These are phyloP conservation scores for Durotheca rogersii DNA, from an alignment of 495 filamentous ascomycete genomes.

Conservation along the genomic window DNA sequence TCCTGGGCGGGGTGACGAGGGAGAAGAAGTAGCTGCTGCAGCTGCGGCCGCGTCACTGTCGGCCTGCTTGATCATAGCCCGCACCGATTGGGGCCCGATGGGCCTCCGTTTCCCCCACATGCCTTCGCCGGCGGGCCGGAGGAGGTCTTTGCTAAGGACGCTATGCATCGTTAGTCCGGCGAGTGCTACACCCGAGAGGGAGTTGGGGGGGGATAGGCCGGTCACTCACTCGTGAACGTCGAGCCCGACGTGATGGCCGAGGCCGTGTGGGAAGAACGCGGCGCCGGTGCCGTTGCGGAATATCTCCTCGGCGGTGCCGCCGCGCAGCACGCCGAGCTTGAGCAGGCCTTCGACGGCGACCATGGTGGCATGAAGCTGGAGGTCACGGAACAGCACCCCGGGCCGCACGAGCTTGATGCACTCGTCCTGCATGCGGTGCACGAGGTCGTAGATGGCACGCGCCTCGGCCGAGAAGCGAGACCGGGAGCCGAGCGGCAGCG, in stretches of 20 bases:
- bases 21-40: background rate
- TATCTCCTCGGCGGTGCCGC: conserved; percentile 63
- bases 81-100: conserved; percentile 33
- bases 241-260: conserved; percentile 86
- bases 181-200: too few relatives aligned
- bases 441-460: conserved; percentile 68
- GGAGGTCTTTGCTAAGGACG: conserved; percentile 35
- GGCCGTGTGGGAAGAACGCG: conserved; percentile 89
- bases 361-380: conserved; percentile 69
- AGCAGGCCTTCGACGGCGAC: conserved; percentile 72
- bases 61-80: conserved; percentile 39
- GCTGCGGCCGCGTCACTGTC: conserved; percentile 10
- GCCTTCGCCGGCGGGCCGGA: conserved; percentile 32
- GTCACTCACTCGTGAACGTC: conserved; percentile 73
- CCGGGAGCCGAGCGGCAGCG: conserved; percentile 64
- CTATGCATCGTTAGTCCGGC: conserved; percentile 19
- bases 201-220: conserved; percentile 12
- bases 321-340: conserved; percentile 63
- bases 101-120: conserved; percentile 37
- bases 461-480: conserved; percentile 66
- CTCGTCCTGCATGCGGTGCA: conserved; percentile 78
- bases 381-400: conserved; percentile 63
- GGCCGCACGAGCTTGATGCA: conserved; percentile 67
- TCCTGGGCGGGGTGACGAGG: conserved; percentile 1
- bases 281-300: conserved; percentile 64